These are phyloP conservation scores for Coemansia sp. DNA, from an alignment of 192 early-diverging fungal species.

Conservation along the genomic window DNA sequence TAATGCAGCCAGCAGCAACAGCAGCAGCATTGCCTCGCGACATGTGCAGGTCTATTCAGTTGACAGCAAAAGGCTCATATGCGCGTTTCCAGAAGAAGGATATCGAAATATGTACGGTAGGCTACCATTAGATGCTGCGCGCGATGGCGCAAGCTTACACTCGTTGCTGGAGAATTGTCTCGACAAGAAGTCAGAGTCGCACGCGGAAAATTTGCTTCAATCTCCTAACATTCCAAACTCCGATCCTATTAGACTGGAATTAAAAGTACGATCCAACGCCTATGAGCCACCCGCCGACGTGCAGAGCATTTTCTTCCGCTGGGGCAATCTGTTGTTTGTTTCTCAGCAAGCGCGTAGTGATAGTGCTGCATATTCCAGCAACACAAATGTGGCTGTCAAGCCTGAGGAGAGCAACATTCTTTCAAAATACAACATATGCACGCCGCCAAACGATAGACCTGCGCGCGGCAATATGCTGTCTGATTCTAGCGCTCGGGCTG, in stretches of 20 bases:
- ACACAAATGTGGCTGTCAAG: background rate
- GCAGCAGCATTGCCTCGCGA: slow-evolving; percentile 32
- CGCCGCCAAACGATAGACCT: slow-evolving; percentile 32
- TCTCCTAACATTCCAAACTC: slow-evolving; percentile 18
- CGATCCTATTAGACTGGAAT: slow-evolving; percentile 41
- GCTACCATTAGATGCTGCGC: slow-evolving; percentile 19
- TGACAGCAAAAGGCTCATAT: slow-evolving; percentile 35
- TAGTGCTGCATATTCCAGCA: slow-evolving; percentile 12
- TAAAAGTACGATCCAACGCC: slow-evolving; percentile 23
- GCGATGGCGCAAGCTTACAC: slow-evolving; percentile 20
- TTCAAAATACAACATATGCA: slow-evolving; percentile 40
- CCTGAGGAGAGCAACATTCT: slow-evolving; percentile 19
- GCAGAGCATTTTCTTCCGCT: slow-evolving; percentile 50
- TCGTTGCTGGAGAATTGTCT: slow-evolving; percentile 31
- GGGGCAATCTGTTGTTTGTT: slow-evolving; percentile 53
- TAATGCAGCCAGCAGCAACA: background rate
- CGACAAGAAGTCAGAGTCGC: slow-evolving; percentile 21
- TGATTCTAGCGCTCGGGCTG: background rate
- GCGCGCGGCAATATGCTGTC: slow-evolving; percentile 9
- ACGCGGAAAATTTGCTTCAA: slow-evolving; percentile 30
- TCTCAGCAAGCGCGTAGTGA: slow-evolving; percentile 49
- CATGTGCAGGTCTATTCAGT: slow-evolving; percentile 52
- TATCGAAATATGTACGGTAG: slow-evolving; percentile 38
- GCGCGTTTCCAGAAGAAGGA: slow-evolving; percentile 51
- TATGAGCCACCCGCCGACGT: slow-evolving; percentile 16